phyloP scores from a whole-genome alignment of 345 rosid species.

The Eucalyptus marginata region DNA sequence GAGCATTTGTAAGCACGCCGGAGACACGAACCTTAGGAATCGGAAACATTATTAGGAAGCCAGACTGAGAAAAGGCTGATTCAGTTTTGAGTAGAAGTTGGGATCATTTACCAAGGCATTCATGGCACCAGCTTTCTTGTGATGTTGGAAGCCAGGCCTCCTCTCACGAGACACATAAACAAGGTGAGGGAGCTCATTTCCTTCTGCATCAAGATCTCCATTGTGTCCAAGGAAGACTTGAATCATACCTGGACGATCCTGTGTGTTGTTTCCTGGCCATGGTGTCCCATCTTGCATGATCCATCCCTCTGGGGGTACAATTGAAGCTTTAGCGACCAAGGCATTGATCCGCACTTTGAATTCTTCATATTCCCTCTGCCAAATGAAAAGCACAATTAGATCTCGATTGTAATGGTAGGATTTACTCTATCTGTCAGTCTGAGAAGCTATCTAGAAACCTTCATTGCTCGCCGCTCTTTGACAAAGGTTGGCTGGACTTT shows the following conservation, averaged over 20 bases:
- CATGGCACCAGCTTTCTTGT: slow-evolving; percentile 99
- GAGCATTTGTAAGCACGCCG: slow-evolving; percentile 84
- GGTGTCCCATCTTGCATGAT: slow-evolving; percentile 98
- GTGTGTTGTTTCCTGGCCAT: slow-evolving; percentile 99
- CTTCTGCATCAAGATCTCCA: slow-evolving; percentile 80
- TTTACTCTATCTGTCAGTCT: background rate
- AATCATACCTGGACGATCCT: slow-evolving; percentile 98
- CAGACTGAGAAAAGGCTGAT: background rate
- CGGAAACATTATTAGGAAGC: background rate
- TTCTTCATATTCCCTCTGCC: slow-evolving; percentile 93
- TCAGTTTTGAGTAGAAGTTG: background rate
- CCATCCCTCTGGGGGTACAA: slow-evolving; percentile 87
- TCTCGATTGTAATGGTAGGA: background rate
- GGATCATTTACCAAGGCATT: slow-evolving; percentile 61
- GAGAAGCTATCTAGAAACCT: slow-evolving; percentile 29
- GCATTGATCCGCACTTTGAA: slow-evolving; percentile 89
- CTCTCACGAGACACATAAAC: slow-evolving; percentile 90
- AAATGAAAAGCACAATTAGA: background rate
- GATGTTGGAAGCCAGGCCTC: slow-evolving; percentile 77
- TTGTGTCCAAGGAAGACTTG: slow-evolving; percentile 83
- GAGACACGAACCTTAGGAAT: slow-evolving; percentile 46
- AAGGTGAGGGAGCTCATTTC: slow-evolving; percentile 73
- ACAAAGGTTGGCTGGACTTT: slow-evolving; percentile 95
- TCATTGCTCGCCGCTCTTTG: slow-evolving; percentile 94
- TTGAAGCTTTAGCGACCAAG: slow-evolving; percentile 73